Conservation (phyloP, 106 monocot genomes). For the Platanthera zijinensis region DNA sequence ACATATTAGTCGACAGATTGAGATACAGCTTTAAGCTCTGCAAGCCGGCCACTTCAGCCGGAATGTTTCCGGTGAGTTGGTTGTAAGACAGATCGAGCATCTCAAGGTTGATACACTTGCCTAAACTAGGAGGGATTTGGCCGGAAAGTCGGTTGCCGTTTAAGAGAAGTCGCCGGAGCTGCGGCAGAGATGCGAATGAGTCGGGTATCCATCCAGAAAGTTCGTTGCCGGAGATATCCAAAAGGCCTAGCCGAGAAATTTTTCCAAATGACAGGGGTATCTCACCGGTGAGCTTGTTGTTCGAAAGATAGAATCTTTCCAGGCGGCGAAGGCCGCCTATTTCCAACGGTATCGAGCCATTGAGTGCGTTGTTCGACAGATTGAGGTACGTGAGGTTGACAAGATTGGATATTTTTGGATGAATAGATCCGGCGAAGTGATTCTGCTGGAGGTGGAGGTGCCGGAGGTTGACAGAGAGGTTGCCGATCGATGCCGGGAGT, state of each 20-base stretch:
- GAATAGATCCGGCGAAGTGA: constrained; percentile 47
- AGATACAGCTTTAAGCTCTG: constrained; percentile 41
- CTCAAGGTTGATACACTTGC: constrained; percentile 58
- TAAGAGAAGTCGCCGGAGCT: constrained; percentile 51
- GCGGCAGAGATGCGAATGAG: constrained; percentile 38
- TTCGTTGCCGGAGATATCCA: constrained; percentile 56
- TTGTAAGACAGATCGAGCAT: constrained; percentile 78
- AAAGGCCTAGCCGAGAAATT: constrained; percentile 39
- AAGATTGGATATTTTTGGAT: constrained; percentile 57
- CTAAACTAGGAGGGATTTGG: constrained; percentile 44
- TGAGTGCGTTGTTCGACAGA: constrained; percentile 61
- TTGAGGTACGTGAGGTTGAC: constrained; percentile 77
- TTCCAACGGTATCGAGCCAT: constrained; percentile 69
- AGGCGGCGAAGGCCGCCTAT: constrained; percentile 37
- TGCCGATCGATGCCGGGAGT: constrained; percentile 42
- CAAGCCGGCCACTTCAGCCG: constrained; percentile 34
- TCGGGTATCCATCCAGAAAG: constrained; percentile 63
- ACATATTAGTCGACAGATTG: constrained; percentile 61
- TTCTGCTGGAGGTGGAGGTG: constrained; percentile 75
- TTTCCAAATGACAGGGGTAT: constrained; percentile 53
- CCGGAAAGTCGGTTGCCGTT: constrained; percentile 63
- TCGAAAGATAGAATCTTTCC: constrained; percentile 48
- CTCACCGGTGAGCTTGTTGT: constrained; percentile 54
- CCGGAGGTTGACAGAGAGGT: constrained; percentile 35
- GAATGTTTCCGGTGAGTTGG: constrained; percentile 49